These are phyloP conservation scores for Excoecaria cochinchinensis DNA, from an alignment of 345 rosid species.

Conservation along the genomic window DNA sequence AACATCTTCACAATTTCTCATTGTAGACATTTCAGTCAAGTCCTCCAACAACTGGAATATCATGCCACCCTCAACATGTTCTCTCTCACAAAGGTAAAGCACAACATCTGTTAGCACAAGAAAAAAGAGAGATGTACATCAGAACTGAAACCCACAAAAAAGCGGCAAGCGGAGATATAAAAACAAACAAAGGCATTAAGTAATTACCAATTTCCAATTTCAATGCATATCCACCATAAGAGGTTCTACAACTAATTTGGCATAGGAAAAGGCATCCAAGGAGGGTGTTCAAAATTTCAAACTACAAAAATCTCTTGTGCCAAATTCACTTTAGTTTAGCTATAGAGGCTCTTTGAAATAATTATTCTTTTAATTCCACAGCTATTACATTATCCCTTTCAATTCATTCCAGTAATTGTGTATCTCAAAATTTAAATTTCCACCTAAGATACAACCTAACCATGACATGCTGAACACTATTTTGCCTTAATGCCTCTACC, in stretches of 20 bases:
- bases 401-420: not conserved
- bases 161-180: not conserved
- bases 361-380: not conserved
- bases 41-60: constrained; percentile 95
- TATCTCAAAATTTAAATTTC: not conserved
- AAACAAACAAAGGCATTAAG: not conserved
- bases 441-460: not conserved
- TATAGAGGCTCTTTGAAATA: not conserved
- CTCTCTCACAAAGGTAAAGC: constrained; percentile 93
- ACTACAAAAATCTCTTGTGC: not conserved
- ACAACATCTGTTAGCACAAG: constrained; percentile 58
- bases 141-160: not conserved
- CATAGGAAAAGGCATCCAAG: not conserved
- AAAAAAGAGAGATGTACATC: constrained; percentile 3
- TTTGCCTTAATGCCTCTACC: not conserved
- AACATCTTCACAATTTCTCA: constrained; percentile 90
- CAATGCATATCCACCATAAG: not conserved
- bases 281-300: not conserved
- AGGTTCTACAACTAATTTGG: not conserved
- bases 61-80: constrained; percentile 98
- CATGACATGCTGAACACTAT: not conserved
- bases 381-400: not conserved
- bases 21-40: constrained; percentile 96
- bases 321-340: not conserved
- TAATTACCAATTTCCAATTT: not conserved